Conservation (phyloP, 2,329 filamentous ascomycete genomes). For the Neurospora crassa region DNA sequence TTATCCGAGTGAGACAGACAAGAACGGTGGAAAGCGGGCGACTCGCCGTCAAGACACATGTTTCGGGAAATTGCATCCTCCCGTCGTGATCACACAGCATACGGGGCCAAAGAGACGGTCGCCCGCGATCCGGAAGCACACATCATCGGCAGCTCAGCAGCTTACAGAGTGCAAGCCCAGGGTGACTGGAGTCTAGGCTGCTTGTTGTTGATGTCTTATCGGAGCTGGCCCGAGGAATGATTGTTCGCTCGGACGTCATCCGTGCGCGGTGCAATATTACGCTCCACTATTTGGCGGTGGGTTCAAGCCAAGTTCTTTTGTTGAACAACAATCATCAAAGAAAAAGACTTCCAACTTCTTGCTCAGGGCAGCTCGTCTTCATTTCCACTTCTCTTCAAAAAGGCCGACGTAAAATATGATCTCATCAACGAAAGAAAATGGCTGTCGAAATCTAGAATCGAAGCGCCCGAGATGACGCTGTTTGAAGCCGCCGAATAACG, state of each 20-base stretch:
- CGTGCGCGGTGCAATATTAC: not conserved
- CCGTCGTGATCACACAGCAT: not conserved
- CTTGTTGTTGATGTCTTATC: not conserved
- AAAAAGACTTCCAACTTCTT: not conserved
- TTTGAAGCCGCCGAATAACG: not conserved
- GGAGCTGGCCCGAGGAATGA: not conserved
- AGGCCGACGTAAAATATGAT: not conserved
- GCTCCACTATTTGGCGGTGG: not conserved
- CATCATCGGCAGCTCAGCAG: not conserved
- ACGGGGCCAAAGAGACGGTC: not conserved
- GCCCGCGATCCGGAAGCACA: not conserved
- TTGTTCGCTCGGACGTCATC: not conserved
- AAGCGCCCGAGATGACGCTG: not conserved
- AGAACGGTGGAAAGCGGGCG: not conserved
- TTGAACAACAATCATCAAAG: not conserved
- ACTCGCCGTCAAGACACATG: not conserved
- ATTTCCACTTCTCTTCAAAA: not conserved
- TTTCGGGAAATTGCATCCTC: not conserved
- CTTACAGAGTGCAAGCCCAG: not conserved
- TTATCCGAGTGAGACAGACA: not conserved
- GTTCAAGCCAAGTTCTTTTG: not conserved
- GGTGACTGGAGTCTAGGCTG: not conserved
- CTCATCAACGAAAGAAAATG: not conserved
- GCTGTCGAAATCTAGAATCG: not conserved
- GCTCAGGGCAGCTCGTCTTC: not conserved